Percentiles rank a stretch among this genome's conserved stretches.
Conservation (phyloP, 78 protist species). For the Polysphondylium violaceum region DNA sequence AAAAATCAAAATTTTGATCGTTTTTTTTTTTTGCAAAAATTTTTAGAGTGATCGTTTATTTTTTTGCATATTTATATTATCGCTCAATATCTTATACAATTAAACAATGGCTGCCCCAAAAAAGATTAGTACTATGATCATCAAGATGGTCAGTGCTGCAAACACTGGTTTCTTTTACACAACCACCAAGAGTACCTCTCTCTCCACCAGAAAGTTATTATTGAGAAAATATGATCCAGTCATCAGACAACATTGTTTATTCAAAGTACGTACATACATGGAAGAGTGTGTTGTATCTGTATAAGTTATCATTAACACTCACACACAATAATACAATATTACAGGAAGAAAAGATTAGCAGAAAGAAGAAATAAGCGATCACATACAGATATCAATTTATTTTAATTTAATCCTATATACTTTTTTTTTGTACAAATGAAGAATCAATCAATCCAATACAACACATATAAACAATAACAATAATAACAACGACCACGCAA, state of each 20-base stretch:
- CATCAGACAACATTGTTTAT: constrained; percentile 67
- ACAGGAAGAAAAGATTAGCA: constrained; percentile 81
- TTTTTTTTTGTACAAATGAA: too few relatives aligned
- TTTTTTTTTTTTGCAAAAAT: too few relatives aligned
- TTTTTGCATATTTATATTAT: too few relatives aligned
- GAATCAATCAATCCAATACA: too few relatives aligned
- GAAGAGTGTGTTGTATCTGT: not conserved
- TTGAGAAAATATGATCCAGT: constrained; percentile 79
- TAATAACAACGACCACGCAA: too few relatives aligned
- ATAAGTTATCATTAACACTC: not conserved
- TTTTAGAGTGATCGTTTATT: too few relatives aligned
- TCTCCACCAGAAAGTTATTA: constrained; percentile 47
- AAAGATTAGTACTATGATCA: constrained; percentile 58
- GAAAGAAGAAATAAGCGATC: too few relatives aligned
- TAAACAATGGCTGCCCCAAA: constrained; percentile 38
- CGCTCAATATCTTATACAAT: too few relatives aligned
- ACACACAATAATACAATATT: not conserved
- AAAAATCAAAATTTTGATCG: too few relatives aligned
- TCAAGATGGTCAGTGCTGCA: constrained; percentile 66
- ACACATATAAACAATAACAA: too few relatives aligned
- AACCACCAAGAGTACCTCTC: constrained; percentile 56
- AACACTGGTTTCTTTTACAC: constrained; percentile 69
- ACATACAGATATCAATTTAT: too few relatives aligned
- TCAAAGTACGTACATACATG: constrained; percentile 31
- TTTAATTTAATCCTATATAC: too few relatives aligned